Percentiles rank a stretch among this genome's conserved stretches.
Conservation (phyloP, 345 rosid genomes). For the Eucalyptus cloeziana region DNA sequence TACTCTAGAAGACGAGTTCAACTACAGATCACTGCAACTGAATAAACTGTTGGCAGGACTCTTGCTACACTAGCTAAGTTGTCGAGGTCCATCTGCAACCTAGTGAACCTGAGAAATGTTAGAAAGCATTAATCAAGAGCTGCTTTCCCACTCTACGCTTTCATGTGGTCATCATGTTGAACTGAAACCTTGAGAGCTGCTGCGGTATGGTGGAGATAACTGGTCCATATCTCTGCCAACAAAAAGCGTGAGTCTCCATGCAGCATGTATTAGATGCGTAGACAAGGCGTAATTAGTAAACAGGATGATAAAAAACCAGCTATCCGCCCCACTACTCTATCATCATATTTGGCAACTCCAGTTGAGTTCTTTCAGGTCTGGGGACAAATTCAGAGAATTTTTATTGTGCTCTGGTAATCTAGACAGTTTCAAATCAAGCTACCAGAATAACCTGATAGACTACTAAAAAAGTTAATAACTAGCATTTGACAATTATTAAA, state of each 20-base stretch:
- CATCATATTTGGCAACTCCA: not conserved
- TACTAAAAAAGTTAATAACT: not conserved
- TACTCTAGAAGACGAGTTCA: not conserved
- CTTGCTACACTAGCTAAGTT: not conserved
- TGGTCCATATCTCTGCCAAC: constrained; percentile 5
- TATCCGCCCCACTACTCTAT: not conserved
- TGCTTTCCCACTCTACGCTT: not conserved
- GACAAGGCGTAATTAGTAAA: not conserved
- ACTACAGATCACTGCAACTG: not conserved
- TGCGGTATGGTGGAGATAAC: constrained; percentile 8
- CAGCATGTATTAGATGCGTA: not conserved
- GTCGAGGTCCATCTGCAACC: not conserved
- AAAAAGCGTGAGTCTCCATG: not conserved
- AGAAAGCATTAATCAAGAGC: not conserved
- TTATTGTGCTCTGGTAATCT: not conserved
- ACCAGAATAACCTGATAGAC: not conserved
- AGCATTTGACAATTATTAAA: not conserved
- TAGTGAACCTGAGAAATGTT: not conserved
- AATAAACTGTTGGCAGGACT: not conserved
- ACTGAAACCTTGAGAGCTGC: constrained; percentile 3
- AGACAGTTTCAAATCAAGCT: not conserved
- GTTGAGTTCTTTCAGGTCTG: not conserved
- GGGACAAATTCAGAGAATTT: not conserved
- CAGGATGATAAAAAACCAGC: not conserved
- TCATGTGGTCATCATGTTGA: constrained; percentile 2